Conservation (phyloP, 2,329 filamentous ascomycete genomes). For the Beauveria rudraprayagi region DNA sequence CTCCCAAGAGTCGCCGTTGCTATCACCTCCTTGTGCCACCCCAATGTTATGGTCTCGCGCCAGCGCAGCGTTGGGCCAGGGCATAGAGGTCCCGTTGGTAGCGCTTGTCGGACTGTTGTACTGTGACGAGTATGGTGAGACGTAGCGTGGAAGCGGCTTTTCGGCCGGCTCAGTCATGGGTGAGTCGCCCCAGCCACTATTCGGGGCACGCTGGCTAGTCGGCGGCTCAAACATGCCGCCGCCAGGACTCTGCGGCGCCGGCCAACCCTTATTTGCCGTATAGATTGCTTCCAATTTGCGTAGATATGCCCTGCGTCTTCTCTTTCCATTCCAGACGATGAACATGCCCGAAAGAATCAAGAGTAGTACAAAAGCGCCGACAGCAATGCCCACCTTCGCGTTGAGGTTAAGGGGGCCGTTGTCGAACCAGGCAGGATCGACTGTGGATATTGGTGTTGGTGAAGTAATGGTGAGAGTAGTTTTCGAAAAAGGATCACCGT, state of each 20-base stretch:
- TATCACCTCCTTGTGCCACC: slow-evolving; percentile 31
- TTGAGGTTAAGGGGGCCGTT: slow-evolving; percentile 42
- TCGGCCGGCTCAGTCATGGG: slow-evolving; percentile 37
- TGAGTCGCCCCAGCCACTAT: slow-evolving; percentile 44
- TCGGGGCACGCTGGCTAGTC: slow-evolving; percentile 43
- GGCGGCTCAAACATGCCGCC: slow-evolving; percentile 36
- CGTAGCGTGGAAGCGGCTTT: slow-evolving; percentile 37
- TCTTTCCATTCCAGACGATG: slow-evolving; percentile 49
- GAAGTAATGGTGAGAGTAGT: slow-evolving; percentile 40
- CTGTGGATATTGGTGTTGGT: slow-evolving; percentile 33
- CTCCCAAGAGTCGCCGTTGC: slow-evolving; percentile 13
- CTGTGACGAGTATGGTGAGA: slow-evolving; percentile 53
- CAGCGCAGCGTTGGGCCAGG: slow-evolving; percentile 27
- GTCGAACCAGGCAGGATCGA: slow-evolving; percentile 33
- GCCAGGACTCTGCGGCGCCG: slow-evolving; percentile 21
- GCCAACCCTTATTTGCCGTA: slow-evolving; percentile 31
- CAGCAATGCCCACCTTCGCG: slow-evolving; percentile 50
- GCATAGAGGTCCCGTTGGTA: slow-evolving; percentile 25
- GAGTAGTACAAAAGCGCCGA: slow-evolving; percentile 41
- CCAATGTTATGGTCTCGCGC: slow-evolving; percentile 30
- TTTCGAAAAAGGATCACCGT: slow-evolving; percentile 45
- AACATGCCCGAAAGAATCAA: slow-evolving; percentile 41
- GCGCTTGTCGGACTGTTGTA: slow-evolving; percentile 50
- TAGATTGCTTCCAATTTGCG: slow-evolving; percentile 36
- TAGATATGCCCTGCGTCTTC: slow-evolving; percentile 44